Percentiles rank a stretch among this genome's conserved stretches.
Evolutionary conservation across 192 early-diverging fungal species (phyloP).

Genomic region (Powellomyces hirtus): DNA sequence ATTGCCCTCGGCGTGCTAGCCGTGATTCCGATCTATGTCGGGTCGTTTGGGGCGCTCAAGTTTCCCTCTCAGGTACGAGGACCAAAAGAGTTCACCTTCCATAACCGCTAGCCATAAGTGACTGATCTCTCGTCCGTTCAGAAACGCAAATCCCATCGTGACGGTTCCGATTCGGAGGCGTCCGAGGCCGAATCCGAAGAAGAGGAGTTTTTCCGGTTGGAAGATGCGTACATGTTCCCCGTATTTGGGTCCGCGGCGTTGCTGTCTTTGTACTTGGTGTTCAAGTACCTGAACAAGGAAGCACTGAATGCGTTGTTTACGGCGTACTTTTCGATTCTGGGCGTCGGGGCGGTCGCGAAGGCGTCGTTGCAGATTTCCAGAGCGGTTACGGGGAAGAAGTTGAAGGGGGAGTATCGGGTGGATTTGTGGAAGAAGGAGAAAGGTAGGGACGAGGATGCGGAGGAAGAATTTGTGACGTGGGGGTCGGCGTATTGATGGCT

Average conservation of each 20-base stretch:
- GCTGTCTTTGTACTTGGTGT: slow-evolving; percentile 80
- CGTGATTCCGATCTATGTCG: slow-evolving; percentile 80
- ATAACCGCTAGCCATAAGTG: no score
- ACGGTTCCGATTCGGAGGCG: slow-evolving; percentile 42
- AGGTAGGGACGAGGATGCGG: slow-evolving; percentile 37
- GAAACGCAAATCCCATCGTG: no score
- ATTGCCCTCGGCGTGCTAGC: slow-evolving; percentile 83
- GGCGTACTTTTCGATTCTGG: slow-evolving; percentile 77
- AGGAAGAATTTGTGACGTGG: no score
- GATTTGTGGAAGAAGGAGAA: slow-evolving; percentile 64
- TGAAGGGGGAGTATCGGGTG: slow-evolving; percentile 72
- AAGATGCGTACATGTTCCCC: slow-evolving; percentile 93
- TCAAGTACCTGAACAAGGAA: slow-evolving; percentile 81
- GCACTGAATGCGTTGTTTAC: slow-evolving; percentile 81
- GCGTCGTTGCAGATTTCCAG: slow-evolving; percentile 53
- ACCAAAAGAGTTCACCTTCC: slow-evolving; percentile 18
- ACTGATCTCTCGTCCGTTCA: no score
- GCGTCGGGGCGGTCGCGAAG: slow-evolving; percentile 73
- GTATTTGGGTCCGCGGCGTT: slow-evolving; percentile 82
- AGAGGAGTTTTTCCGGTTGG: slow-evolving; percentile 73
- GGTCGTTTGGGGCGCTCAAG: slow-evolving; percentile 68
- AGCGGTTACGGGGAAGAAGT: slow-evolving; percentile 50
- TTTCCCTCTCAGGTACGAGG: slow-evolving; percentile 21
- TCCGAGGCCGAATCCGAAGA: slow-evolving; percentile 49
- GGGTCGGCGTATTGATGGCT: no score